phyloP scores from a whole-genome alignment of 371 early-diverging fungal species.

The Thermomucor indicae-seudaticae region DNA sequence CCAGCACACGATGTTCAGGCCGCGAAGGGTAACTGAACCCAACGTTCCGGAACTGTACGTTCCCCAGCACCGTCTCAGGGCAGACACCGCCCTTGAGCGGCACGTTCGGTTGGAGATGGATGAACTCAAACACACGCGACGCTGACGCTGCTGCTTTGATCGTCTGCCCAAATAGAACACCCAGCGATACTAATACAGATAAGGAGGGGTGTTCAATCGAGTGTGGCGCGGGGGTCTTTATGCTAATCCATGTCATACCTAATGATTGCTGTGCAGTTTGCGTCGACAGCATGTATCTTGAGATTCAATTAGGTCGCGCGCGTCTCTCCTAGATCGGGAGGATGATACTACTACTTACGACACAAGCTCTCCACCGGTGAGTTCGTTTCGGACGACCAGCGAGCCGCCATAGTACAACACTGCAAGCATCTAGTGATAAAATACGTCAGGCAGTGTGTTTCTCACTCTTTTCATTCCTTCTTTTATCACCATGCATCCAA shows the following conservation, averaged over 20 bases:
- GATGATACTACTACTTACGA: conserved; percentile 42
- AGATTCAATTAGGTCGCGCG: too few species aligned
- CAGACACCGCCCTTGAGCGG: conserved; percentile 44
- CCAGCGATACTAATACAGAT: conserved; percentile 47
- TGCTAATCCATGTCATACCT: conserved; percentile 39
- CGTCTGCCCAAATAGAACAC: conserved; percentile 73
- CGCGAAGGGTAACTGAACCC: conserved; percentile 67
- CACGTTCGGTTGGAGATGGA: conserved; percentile 43
- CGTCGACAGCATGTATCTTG: conserved; percentile 67
- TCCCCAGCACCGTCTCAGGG: conserved; percentile 28
- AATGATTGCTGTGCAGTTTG: conserved; percentile 75
- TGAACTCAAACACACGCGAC: conserved; percentile 68
- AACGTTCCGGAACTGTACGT: conserved; percentile 64
- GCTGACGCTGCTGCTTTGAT: conserved; percentile 67
- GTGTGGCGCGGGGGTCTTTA: too few species aligned
- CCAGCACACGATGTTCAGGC: conserved; percentile 56
- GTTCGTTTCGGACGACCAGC: conserved; percentile 60
- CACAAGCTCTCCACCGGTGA: conserved; percentile 71
- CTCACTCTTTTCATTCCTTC: too few species aligned
- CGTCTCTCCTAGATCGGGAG: too few species aligned
- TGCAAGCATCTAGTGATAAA: conserved; percentile 47
- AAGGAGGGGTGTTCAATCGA: not conserved
- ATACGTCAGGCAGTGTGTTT: too few species aligned
- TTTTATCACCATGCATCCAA: conserved; percentile 62
- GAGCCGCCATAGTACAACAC: conserved; percentile 76